phyloP scores from a whole-genome alignment of 2,329 filamentous ascomycete genomes.

The Fusarium fracticaudum region DNA sequence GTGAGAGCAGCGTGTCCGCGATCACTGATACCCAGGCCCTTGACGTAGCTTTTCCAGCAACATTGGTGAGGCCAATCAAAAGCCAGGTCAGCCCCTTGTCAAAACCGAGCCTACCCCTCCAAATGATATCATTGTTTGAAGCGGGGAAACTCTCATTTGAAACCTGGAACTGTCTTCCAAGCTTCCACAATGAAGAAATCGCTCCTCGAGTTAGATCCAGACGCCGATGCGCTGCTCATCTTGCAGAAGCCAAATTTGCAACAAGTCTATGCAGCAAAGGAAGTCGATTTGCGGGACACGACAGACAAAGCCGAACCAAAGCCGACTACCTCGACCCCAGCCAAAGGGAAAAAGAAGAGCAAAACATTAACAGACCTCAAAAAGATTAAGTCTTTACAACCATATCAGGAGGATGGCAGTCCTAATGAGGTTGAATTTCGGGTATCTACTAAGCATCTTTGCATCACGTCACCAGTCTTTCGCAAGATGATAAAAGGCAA shows the following conservation, averaged over 20 bases:
- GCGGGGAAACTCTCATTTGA: not conserved
- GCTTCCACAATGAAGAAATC: not conserved
- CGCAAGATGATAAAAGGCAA: not conserved
- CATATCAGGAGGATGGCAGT: not conserved
- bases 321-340: not conserved
- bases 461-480: not conserved
- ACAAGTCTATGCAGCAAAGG: not conserved
- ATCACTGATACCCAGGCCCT: not conserved
- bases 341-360: not conserved
- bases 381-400: not conserved
- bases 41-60: not conserved
- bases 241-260: not conserved
- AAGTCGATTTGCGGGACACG: too few relatives aligned
- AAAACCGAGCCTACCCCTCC: not conserved
- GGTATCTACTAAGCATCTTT: not conserved
- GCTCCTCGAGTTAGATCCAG: not conserved
- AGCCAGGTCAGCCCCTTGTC: not conserved
- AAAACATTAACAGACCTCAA: not conserved
- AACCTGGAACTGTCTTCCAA: not conserved
- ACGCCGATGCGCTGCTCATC: not conserved
- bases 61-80: not conserved
- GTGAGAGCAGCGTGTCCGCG: not conserved
- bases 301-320: too few relatives aligned
- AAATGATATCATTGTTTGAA: not conserved
- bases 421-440: not conserved